A percentile compares a stretch with the other conserved stretches of the same genome.
Evolutionary conservation across 2,329 filamentous ascomycete genomes (phyloP).

Genomic region (Colletotrichum chlorophyti): DNA sequence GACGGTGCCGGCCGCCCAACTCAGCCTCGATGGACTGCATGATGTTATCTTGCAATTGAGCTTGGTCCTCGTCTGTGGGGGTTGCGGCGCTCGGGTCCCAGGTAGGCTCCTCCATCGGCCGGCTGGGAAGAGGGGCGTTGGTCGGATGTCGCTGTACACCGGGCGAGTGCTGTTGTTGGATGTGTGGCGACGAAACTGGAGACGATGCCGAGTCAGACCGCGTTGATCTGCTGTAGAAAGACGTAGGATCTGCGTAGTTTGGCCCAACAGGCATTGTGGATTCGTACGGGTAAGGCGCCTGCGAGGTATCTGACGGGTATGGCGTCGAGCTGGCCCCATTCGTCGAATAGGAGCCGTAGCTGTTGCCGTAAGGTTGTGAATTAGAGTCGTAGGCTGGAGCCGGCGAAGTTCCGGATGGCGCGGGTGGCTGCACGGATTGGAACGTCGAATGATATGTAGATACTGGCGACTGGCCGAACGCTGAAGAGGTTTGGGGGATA

Average conservation of each 20-base stretch:
- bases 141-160: constrained; percentile 65
- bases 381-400: constrained; percentile 44
- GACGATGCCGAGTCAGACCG: constrained; percentile 60
- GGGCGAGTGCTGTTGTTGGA: constrained; percentile 48
- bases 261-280: constrained; percentile 61
- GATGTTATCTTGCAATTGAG: constrained; percentile 53
- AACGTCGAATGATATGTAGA: constrained; percentile 37
- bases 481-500: constrained; percentile 41
- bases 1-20: constrained; percentile 49
- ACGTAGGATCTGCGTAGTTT: constrained; percentile 56
- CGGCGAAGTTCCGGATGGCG: constrained; percentile 35
- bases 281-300: constrained; percentile 58
- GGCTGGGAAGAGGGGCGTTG: constrained; percentile 64
- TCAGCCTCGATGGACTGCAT: constrained; percentile 66
- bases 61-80: constrained; percentile 36
- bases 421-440: constrained; percentile 32
- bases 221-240: constrained; percentile 50
- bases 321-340: constrained; percentile 47
- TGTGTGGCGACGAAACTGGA: constrained; percentile 51
- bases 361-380: constrained; percentile 22
- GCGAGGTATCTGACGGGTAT: constrained; percentile 43
- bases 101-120: constrained; percentile 53
- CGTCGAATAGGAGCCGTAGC: constrained; percentile 43
- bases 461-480: constrained; percentile 46
- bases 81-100: constrained; percentile 47